Evolutionary conservation across 1,284 basidiomycete genomes (phyloP), one percentile per base, ranked within the genome.

Genomic region (Malassezia vespertilionis): DNA sequence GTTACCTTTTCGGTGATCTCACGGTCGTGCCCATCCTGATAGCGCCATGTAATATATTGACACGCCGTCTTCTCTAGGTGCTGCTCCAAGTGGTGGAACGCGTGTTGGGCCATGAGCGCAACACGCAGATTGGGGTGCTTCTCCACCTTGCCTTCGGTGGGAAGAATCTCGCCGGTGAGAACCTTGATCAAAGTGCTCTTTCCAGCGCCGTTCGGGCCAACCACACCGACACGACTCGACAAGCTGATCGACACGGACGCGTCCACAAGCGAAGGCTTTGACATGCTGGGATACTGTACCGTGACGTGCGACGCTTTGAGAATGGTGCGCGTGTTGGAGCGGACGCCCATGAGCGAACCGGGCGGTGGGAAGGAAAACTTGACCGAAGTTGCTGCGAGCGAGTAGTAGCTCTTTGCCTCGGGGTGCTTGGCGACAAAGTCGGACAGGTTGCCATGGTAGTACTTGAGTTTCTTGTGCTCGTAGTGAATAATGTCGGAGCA

Each of bases 401-500:
- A 91, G 76, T 96, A 96, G 78, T 95, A 97, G 8, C 88, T 88
- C 75, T 84, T 88, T 42, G 90, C 93, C 66, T 90, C 85, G 9
- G 91, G 91, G 60, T 91, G 87, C 61, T 80, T 80, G 66, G 80
- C 82, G 52, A 96, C 91, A 72, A 97, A 97, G 44, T 80, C 77
- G 45, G 86, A 87, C 30, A 97, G 79, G 74, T 95, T 95, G 53
- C 91, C 91, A 44, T 80, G 82, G 74, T 96, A 96, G 76, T 91
- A 95, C 42, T 82, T 86, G 58, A 97, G 80, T 78, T 91, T 93
- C 77, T 96, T 96, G 60, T 76, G 75, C 75, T 96, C 89, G 75
- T 96, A 97, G 76, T 96, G 91, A 59, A 96, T 86, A 66, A 97
- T 90, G 74, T 97, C 91, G 57, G 91, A 90, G 58, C 90, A 95